Evolutionary conservation across 805 yeast species (phyloP).

Genomic region (Lipomyces mesembrius): DNA sequence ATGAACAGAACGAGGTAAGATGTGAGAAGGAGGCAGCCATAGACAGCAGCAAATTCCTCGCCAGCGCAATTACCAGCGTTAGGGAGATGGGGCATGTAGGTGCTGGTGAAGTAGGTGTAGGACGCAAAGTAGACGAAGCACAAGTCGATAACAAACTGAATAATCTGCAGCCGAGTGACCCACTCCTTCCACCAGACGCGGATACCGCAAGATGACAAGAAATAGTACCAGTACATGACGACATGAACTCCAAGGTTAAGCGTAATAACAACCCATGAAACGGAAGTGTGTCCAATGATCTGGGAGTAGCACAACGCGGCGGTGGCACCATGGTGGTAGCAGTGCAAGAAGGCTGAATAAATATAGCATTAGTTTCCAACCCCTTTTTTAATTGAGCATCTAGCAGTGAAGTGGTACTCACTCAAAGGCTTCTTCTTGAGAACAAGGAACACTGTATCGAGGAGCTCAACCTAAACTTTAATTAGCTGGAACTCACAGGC

Average conservation of each 20-base stretch:
- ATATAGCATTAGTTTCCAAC: not conserved
- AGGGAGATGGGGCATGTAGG: slow-evolving; percentile 70
- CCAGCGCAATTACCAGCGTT: slow-evolving; percentile 88
- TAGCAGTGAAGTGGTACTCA: slow-evolving; percentile 14
- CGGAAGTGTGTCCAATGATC: slow-evolving; percentile 84
- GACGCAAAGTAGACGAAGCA: slow-evolving; percentile 92
- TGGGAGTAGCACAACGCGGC: slow-evolving; percentile 93
- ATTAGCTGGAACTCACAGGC: not conserved
- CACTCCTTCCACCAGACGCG: slow-evolving; percentile 99
- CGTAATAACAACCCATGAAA: slow-evolving; percentile 92
- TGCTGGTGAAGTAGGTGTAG: slow-evolving; percentile 82
- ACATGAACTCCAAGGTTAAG: slow-evolving; percentile 92
- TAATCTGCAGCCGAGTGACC: slow-evolving; percentile 95
- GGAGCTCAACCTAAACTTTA: slow-evolving; percentile 61
- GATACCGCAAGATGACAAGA: slow-evolving; percentile 87
- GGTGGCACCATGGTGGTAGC: slow-evolving; percentile 98
- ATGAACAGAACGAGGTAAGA: slow-evolving; percentile 89
- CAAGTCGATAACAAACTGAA: slow-evolving; percentile 89
- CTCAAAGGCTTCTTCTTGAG: slow-evolving; percentile 85
- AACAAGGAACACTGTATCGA: slow-evolving; percentile 91
- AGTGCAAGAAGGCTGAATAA: slow-evolving; percentile 71
- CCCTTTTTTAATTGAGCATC: not conserved
- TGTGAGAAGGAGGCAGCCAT: slow-evolving; percentile 85
- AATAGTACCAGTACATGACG: slow-evolving; percentile 97
- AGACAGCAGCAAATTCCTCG: slow-evolving; percentile 88